Base-by-base conservation (phyloP, 2,329 filamentous ascomycete genomes). In the Sporothrix euskadiensis region DNA sequence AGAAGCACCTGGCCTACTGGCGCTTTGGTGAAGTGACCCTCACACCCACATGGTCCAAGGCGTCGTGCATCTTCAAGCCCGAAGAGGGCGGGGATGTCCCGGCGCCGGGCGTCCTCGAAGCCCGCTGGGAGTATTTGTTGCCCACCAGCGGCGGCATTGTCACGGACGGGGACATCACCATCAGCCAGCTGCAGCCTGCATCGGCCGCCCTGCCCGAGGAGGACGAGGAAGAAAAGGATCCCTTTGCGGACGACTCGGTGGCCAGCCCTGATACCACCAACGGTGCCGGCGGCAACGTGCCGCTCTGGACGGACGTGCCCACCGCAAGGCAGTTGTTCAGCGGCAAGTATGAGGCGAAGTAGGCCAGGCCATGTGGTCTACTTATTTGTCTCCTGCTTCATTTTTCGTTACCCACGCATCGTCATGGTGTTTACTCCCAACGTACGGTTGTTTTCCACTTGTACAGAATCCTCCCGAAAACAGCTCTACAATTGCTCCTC, bases 1-100 rank as follows among this genome's bases (percentile, higher is more conserved):
- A 95, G 61, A 91, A 91, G 78, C 90, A 90, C 63, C 80, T 94
- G 32, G 90, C 96, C 14, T 94, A 92, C 84, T 97, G 93, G 93
- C 89, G 91, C 16, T 82, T 96, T 0, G 91, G 91, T 63, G 91
- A 97, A 75, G 84, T 98, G 19, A 65, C 63, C 9, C 71, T 75
- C 54, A 74, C 74, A 1, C 66, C 88, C 9, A 89, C 89, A 69
- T 87, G 89, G 76, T 87, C 91, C 78, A 95, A 94, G 82, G 89
- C 98, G 73, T 90, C 97, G 7, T 96, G 94, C 74, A 89, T 94
- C 3, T 92, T 99, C 77, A 84, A 87, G 10, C 74, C 73, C 56
- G 76, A 76, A 9, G 73, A 75, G 69, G 76, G 76, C 9, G 77
- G 74, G 6, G 73, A 71, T n/a, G 75, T 75, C 61, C 88, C 74